Evolutionary conservation across 176 grass and related monocot species (phyloP).

Genomic region (Lolium rigidum): DNA sequence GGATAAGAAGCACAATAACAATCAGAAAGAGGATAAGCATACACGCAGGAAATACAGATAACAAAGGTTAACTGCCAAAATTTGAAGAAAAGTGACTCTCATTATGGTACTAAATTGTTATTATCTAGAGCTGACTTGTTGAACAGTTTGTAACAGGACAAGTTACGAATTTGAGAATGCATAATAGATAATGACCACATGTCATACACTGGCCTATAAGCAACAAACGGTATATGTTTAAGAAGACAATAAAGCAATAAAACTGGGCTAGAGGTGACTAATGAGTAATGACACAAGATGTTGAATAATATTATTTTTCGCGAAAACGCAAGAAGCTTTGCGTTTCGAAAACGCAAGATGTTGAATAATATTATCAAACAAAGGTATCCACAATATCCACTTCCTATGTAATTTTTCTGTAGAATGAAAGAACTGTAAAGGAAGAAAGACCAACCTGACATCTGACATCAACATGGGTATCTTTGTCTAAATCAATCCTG

Average conservation of each 20-base stretch:
- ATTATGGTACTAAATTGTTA: neutral
- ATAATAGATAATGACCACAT: neutral
- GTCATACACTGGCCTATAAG: neutral
- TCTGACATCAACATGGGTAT: slow-evolving; percentile 85
- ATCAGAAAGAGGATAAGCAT: slow-evolving; percentile 10
- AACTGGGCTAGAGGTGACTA: neutral
- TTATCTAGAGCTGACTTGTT: neutral
- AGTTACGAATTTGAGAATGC: neutral
- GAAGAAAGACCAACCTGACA: slow-evolving; percentile 70
- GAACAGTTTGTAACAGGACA: neutral
- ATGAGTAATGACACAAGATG: neutral
- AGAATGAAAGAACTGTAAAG: neutral
- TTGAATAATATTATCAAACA: neutral
- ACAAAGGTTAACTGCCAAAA: neutral
- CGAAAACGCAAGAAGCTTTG: too few relatives aligned
- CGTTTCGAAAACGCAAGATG: too few relatives aligned
- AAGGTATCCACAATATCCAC: neutral
- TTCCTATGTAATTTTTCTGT: neutral
- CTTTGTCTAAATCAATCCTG: slow-evolving; percentile 78
- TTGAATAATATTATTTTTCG: neutral
- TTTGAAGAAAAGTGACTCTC: neutral
- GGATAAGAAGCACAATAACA: neutral
- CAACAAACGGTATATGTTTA: neutral
- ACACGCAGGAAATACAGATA: neutral
- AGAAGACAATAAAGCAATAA: neutral